A percentile compares a stretch with the other conserved stretches of the same genome.
Evolutionary conservation across 129 eudicot species (phyloP).

Genomic region (Tanacetum coccineum): DNA sequence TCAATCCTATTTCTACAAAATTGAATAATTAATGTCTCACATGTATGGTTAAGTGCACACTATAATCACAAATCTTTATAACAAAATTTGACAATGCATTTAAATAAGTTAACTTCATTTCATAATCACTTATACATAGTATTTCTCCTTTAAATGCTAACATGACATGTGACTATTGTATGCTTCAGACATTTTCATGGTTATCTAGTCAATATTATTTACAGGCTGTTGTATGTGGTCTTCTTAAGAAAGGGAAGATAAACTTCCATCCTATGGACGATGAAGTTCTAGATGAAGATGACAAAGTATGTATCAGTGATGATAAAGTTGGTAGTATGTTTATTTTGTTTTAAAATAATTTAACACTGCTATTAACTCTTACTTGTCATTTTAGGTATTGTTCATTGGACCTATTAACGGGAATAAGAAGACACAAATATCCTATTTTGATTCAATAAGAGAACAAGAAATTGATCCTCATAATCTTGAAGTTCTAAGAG

Average conservation of each 20-base stretch:
- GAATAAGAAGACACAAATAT: slow-evolving; percentile 50
- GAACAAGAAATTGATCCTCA: slow-evolving; percentile 41
- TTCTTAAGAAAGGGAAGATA: slow-evolving; percentile 59
- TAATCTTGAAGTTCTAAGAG: slow-evolving; percentile 32
- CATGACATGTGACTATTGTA: too few species aligned
- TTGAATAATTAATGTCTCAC: background rate
- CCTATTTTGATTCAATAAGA: slow-evolving; percentile 38
- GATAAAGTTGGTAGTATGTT: too few species aligned
- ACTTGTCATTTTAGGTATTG: slow-evolving; percentile 47
- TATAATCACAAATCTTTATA: background rate
- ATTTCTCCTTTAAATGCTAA: too few species aligned
- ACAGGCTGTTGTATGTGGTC: slow-evolving; percentile 94
- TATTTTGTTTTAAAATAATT: too few species aligned
- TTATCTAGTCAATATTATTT: slow-evolving; percentile 15
- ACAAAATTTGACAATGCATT: too few species aligned
- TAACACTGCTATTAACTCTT: background rate
- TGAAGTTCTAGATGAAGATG: slow-evolving; percentile 70
- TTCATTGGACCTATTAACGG: slow-evolving; percentile 77
- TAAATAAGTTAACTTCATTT: too few species aligned
- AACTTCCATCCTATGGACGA: slow-evolving; percentile 86
- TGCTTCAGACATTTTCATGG: background rate
- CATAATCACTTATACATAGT: too few species aligned
- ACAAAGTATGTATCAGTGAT: slow-evolving; percentile 55
- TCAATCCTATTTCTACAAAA: background rate
- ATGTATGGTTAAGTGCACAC: background rate